These are phyloP conservation scores for Candida ponderosae DNA, from an alignment of 805 yeast genomes.

Conservation along the genomic window DNA sequence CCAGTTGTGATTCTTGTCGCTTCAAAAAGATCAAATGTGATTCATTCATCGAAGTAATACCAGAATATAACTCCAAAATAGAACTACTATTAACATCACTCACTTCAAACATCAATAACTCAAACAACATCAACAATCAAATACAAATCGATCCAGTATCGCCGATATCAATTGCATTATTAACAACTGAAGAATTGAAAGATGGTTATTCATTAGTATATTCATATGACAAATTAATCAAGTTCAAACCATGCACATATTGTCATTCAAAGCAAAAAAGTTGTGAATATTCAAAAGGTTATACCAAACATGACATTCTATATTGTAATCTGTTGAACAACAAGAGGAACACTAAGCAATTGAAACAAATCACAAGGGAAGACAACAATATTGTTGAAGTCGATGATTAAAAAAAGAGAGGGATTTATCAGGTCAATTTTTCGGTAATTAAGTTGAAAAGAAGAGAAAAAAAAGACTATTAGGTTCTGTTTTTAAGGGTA, in stretches of 20 bases:
- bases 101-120: too few species aligned
- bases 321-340: background rate
- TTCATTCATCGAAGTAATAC: conserved; percentile 45
- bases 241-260: conserved; percentile 12
- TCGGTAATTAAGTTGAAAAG: too few species aligned
- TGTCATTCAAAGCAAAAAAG: conserved; percentile 5
- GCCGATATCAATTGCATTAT: too few species aligned
- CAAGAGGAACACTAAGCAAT: background rate
- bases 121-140: background rate
- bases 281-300: conserved; percentile 8
- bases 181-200: conserved; percentile 2
- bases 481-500: too few species aligned
- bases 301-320: conserved; percentile 13
- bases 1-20: conserved; percentile 68
- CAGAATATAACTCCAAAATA: background rate
- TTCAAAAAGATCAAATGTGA: conserved; percentile 66
- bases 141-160: too few species aligned
- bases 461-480: too few species aligned
- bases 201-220: conserved; percentile 8
- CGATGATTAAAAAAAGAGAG: too few species aligned
- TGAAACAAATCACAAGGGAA: too few species aligned
- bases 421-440: too few species aligned
- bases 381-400: too few species aligned
- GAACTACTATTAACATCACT: background rate
- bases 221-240: conserved; percentile 9